These are phyloP conservation scores for Beta lomatogona DNA, from an alignment of 179 eudicot genomes.

Conservation along the genomic window DNA sequence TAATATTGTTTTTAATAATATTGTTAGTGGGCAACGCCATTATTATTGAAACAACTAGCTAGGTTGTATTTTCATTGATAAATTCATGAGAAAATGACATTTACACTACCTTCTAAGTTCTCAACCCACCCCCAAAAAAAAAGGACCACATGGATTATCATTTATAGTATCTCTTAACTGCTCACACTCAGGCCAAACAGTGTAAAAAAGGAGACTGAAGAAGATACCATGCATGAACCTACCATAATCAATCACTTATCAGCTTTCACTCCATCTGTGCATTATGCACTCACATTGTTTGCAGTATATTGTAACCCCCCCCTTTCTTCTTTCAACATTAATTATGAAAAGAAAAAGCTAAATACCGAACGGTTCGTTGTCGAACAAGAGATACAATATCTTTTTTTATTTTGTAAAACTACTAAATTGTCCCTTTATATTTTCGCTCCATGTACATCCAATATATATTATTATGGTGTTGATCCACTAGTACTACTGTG, in stretches of 20 bases:
- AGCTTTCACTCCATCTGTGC: not conserved
- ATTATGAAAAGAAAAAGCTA: too few relatives aligned
- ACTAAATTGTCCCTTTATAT: too few relatives aligned
- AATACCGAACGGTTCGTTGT: too few relatives aligned
- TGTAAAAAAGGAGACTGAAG: slow-evolving; percentile 7
- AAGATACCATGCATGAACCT: slow-evolving; percentile 40
- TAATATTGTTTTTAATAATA: not conserved
- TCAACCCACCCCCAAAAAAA: not conserved
- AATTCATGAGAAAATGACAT: slow-evolving; percentile 27
- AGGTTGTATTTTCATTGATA: slow-evolving; percentile 15
- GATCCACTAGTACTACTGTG: too few relatives aligned
- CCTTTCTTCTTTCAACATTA: too few relatives aligned
- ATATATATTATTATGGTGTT: too few relatives aligned
- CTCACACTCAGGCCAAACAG: slow-evolving; percentile 34
- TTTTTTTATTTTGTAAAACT: too few relatives aligned
- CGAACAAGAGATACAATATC: too few relatives aligned
- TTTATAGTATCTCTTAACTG: slow-evolving; percentile 24
- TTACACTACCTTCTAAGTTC: not conserved
- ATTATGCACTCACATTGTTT: slow-evolving; percentile 22
- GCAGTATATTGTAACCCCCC: slow-evolving; percentile 1
- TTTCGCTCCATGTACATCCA: too few relatives aligned
- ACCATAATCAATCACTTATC: slow-evolving; percentile 18
- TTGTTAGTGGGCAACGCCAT: slow-evolving; percentile 29
- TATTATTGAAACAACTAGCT: slow-evolving; percentile 32
- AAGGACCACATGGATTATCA: not conserved